Evolutionary conservation across 495 filamentous ascomycete species (phyloP).

Genomic region (Penicillium paradoxum): DNA sequence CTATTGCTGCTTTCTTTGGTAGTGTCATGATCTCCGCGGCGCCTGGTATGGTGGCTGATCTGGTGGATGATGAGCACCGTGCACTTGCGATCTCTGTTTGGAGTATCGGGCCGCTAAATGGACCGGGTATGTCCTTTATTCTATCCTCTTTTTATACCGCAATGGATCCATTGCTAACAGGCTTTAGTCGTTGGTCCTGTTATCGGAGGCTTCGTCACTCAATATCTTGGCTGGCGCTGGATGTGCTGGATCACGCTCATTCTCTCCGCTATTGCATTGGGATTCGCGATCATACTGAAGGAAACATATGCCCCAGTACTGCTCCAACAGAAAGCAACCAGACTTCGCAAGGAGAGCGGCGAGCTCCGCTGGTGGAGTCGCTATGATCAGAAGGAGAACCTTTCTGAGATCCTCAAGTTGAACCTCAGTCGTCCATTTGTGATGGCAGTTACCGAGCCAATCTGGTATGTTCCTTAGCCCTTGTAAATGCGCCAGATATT

Average conservation of each 20-base stretch:
- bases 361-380: constrained; percentile 74
- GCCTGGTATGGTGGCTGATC: constrained; percentile 78
- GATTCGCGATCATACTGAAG: constrained; percentile 49
- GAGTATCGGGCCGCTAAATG: constrained; percentile 75
- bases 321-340: constrained; percentile 62
- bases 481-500: not conserved
- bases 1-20: constrained; percentile 73
- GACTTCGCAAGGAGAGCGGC: constrained; percentile 64
- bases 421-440: constrained; percentile 74
- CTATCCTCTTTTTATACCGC: not conserved
- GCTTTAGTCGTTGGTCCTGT: constrained; percentile 44
- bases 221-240: constrained; percentile 81
- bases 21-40: constrained; percentile 75
- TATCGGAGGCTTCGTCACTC: constrained; percentile 66
- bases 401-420: constrained; percentile 55
- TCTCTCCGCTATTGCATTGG: constrained; percentile 51
- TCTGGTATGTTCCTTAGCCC: constrained; percentile 48
- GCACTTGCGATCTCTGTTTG: constrained; percentile 71
- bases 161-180: not conserved
- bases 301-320: constrained; percentile 79
- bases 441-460: constrained; percentile 76
- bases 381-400: constrained; percentile 60
- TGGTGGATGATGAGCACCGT: constrained; percentile 63
- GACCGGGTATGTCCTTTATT: constrained; percentile 43
- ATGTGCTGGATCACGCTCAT: constrained; percentile 78